These are phyloP conservation scores for Acanthamoeba sp. DNA, from an alignment of 208 protist species.

Conservation along the genomic window DNA sequence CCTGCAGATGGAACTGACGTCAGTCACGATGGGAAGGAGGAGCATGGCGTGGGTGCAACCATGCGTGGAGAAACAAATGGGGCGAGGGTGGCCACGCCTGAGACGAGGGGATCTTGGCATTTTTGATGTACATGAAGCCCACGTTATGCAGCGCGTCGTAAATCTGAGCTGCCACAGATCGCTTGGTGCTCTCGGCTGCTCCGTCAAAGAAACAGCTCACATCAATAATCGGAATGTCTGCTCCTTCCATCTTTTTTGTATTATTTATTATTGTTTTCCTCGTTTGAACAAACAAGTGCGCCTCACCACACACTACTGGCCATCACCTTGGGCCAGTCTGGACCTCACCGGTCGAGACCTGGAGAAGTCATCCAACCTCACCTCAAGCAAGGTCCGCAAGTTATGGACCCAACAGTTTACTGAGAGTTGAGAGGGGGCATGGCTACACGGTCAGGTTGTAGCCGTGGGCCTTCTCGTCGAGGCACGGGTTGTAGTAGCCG, in stretches of 20 bases:
- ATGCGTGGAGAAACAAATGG: neutral
- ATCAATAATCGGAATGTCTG: slow-evolving; percentile 36
- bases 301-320: no score
- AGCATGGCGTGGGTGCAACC: neutral
- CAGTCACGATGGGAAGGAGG: neutral
- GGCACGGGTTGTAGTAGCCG: slow-evolving; percentile 48
- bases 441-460: neutral
- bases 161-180: slow-evolving; percentile 13
- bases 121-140: slow-evolving; percentile 47
- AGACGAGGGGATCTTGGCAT: neutral
- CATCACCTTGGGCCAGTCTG: no score
- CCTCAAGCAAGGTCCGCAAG: no score
- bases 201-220: neutral
- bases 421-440: no score
- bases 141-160: slow-evolving; percentile 36
- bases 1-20: neutral
- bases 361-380: no score
- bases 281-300: no score
- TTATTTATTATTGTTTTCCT: no score
- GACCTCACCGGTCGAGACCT: no score
- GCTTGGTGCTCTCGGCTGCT: neutral
- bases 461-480: slow-evolving; percentile 43
- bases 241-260: neutral
- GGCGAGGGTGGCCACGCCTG: neutral
- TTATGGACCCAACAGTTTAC: no score